Conservation (phyloP, 768 basidiomycete genomes). For the Macrolepiota dolichaula region DNA sequence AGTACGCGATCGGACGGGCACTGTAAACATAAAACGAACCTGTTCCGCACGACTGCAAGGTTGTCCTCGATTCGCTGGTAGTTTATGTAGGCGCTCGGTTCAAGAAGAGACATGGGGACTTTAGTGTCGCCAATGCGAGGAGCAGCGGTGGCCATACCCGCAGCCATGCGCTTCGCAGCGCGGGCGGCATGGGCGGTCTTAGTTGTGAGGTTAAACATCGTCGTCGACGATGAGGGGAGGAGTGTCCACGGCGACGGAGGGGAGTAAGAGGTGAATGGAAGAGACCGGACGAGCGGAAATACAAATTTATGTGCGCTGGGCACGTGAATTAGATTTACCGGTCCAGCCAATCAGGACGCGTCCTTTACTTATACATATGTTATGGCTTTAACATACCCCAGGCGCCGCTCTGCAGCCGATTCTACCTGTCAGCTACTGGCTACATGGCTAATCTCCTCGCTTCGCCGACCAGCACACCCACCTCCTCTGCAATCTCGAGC, state of each 20-base stretch:
- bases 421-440: not conserved
- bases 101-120: conserved; percentile 84
- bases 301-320: conserved; percentile 34
- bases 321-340: conserved; percentile 34
- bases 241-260: conserved; percentile 26
- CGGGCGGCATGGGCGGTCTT: conserved; percentile 53
- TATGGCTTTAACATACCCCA: conserved; percentile 6
- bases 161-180: conserved; percentile 47
- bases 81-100: conserved; percentile 83
- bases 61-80: conserved; percentile 98
- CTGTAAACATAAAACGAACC: conserved; percentile 41
- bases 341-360: conserved; percentile 30
- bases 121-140: conserved; percentile 86
- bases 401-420: conserved; percentile 16
- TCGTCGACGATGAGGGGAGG: conserved; percentile 32
- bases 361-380: conserved; percentile 19
- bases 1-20: conserved; percentile 4
- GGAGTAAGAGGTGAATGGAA: conserved; percentile 26
- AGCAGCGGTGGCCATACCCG: conserved; percentile 79
- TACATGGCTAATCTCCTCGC: conserved; percentile 7
- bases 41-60: conserved; percentile 79
- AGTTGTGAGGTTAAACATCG: conserved; percentile 63
- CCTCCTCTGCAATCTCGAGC: conserved; percentile 16
- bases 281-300: conserved; percentile 31
- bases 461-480: conserved; percentile 14